Base-by-base conservation (phyloP, 1,284 basidiomycete genomes). In the Malassezia globosa region DNA sequence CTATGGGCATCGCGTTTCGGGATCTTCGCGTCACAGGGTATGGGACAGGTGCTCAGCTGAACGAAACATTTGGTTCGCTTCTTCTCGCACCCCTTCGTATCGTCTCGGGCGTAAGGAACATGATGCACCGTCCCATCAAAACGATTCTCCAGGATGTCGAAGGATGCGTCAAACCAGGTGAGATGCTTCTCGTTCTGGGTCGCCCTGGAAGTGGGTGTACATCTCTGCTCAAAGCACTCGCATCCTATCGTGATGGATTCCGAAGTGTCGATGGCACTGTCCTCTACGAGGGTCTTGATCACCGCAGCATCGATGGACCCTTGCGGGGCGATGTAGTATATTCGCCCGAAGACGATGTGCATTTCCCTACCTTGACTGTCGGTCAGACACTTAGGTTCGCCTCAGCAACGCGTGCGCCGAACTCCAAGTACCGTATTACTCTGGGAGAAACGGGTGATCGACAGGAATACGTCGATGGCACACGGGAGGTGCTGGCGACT, bases 181-280 rank as follows among this genome's bases (percentile, higher is more conserved):
- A 81, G 72, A 77, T 81, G 70, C 75, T 75, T 54, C 63, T 79
- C 55, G 77, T 78, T 27, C 72, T 78, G 26, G 77, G 77, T 37
- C 73, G 77, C 37, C 77, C 77, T 0, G 75, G 74, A 10, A 73
- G 73, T 80, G 74, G 82, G 76, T 87, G 85, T 61, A 62, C 80
- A 47, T 73, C 78, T 0, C 72, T 74, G 37, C 67, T 80, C 57
- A 75, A 80, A 64, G 75, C 77, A 10, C 75, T 81, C 48, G 73
- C 78, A 1, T 77, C 77, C 29, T 76, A 80, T 60, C 77, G 64
- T 58, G 24, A 57, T 60, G 59, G 58, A 1, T 61, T 55, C 46
- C 53, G 57, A n/a, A 56, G 48, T 11, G 52, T 61, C 40, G 58
- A 72, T 40, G 64, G 72, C 11, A 59, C 60, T 2, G 65, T 48